Conservation (phyloP, 495 filamentous ascomycete genomes). For the Aspergillus haitiensis region DNA sequence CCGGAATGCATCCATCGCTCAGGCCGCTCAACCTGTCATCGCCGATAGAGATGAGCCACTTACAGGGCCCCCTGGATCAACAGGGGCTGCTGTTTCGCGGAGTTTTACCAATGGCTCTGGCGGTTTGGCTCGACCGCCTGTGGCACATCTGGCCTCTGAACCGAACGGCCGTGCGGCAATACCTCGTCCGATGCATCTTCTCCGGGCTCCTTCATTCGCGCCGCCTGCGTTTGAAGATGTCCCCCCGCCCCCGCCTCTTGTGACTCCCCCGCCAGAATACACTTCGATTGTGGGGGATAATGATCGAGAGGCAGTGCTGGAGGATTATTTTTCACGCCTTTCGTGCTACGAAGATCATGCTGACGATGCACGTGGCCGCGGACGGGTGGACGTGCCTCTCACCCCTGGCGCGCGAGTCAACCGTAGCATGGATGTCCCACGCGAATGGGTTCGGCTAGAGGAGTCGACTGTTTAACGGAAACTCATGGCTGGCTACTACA, state of each 20-base stretch:
- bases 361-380: conserved; percentile 52
- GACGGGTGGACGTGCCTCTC: conserved; percentile 63
- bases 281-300: conserved; percentile 77
- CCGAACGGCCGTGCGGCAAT: conserved; percentile 36
- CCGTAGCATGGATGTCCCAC: conserved; percentile 65
- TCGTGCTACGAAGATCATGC: conserved; percentile 58
- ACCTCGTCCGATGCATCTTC: conserved; percentile 78
- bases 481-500: neutral
- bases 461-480: conserved; percentile 34
- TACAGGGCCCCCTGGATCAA: neutral
- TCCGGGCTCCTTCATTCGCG: conserved; percentile 85
- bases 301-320: conserved; percentile 71
- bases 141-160: conserved; percentile 49
- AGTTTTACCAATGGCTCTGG: conserved; percentile 50
- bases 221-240: conserved; percentile 90
- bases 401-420: conserved; percentile 69
- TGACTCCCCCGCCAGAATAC: conserved; percentile 88
- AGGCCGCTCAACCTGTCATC: conserved; percentile 31
- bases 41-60: conserved; percentile 28
- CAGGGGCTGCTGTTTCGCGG: conserved; percentile 32
- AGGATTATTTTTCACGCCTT: conserved; percentile 84
- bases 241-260: conserved; percentile 75
- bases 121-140: conserved; percentile 47
- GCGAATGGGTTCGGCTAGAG: conserved; percentile 55
- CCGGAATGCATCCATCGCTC: conserved; percentile 37